phyloP scores from a whole-genome alignment of 305 asterid species.

The Plantago lanceolata region DNA sequence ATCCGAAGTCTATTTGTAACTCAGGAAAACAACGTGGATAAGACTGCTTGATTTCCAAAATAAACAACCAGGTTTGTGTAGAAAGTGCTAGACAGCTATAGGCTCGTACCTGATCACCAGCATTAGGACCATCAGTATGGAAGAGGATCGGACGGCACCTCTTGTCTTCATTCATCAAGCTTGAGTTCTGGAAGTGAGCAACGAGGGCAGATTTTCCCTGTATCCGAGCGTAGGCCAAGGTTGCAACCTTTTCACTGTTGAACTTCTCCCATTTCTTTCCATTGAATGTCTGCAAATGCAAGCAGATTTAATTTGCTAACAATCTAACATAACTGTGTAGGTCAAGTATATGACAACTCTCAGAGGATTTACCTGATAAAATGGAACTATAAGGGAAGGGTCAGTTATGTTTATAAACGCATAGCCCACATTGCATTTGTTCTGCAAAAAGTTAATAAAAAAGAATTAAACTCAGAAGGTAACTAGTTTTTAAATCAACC shows the following conservation, averaged over 20 bases:
- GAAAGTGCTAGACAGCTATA: constrained; percentile 5
- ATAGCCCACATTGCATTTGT: constrained; percentile 96
- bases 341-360: constrained; percentile 17
- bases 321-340: constrained; percentile 20
- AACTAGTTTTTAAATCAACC: constrained; percentile 3
- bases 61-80: background rate
- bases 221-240: constrained; percentile 94
- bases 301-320: background rate
- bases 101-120: constrained; percentile 88
- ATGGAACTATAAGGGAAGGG: constrained; percentile 76
- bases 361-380: constrained; percentile 57
- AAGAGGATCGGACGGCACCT: constrained; percentile 96
- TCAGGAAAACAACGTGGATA: constrained; percentile 16
- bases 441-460: constrained; percentile 46
- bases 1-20: background rate
- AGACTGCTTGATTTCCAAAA: constrained; percentile 10
- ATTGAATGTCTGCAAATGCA: constrained; percentile 61
- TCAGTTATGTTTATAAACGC: constrained; percentile 98
- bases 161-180: constrained; percentile 99
- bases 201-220: constrained; percentile 96
- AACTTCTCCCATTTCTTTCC: constrained; percentile 99
- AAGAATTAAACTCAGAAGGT: constrained; percentile 21
- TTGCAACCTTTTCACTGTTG: constrained; percentile 95
- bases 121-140: constrained; percentile 97
- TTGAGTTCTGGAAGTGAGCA: constrained; percentile 98